Evolutionary conservation across 108 stramenopile species (phyloP).

Genomic region (Nitzschia sp.): DNA sequence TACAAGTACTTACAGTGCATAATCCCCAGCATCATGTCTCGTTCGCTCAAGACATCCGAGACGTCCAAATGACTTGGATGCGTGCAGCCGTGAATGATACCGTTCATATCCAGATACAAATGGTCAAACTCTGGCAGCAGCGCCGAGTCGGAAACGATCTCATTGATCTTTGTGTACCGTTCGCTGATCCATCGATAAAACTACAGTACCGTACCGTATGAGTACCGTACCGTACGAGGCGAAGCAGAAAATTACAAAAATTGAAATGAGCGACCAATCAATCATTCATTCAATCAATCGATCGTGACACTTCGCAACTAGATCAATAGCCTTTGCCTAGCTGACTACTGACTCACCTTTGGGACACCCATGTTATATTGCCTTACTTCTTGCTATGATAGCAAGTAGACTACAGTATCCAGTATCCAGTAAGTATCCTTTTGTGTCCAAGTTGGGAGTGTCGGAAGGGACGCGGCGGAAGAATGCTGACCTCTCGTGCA

Average conservation of each 20-base stretch:
- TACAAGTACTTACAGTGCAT: constrained; percentile 77
- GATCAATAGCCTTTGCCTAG: background rate
- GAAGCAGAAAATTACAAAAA: too few species aligned
- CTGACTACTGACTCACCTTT: background rate
- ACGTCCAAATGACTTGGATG: constrained; percentile 89
- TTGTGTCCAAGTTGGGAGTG: too few species aligned
- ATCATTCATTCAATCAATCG: too few species aligned
- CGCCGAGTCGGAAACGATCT: constrained; percentile 91
- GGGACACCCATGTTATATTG: background rate
- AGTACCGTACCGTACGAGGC: too few species aligned
- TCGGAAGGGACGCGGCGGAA: too few species aligned
- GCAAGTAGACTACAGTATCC: too few species aligned
- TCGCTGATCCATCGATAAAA: constrained; percentile 99
- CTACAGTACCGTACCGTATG: too few species aligned
- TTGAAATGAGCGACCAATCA: too few species aligned
- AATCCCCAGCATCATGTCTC: constrained; percentile 96
- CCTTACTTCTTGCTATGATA: too few species aligned
- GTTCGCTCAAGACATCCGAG: constrained; percentile 85
- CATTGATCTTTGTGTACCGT: constrained; percentile 99
- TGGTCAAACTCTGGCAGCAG: constrained; percentile 91
- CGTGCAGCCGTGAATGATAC: constrained; percentile 98
- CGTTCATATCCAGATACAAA: constrained; percentile 99
- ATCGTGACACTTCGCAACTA: too few species aligned
- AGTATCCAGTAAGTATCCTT: too few species aligned
- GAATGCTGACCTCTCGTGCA: too few species aligned